Evolutionary conservation across 495 filamentous ascomycete genomes (phyloP), one percentile per base, ranked within the genome.

Genomic region (Hyaloscypha hepaticicola): DNA sequence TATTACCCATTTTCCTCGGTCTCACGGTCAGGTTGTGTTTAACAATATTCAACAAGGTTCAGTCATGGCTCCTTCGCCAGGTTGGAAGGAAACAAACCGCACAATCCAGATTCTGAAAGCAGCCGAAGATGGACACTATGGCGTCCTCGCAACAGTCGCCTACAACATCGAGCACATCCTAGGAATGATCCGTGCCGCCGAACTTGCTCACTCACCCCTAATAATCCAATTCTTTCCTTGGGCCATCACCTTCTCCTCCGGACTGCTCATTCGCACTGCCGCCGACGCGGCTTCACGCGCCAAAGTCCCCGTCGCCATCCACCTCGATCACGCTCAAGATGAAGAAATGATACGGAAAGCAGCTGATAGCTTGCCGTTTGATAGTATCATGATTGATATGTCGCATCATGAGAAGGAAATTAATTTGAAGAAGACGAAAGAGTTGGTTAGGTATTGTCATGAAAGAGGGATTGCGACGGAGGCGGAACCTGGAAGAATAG

Each of bases 311-410:
- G 79, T 92, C 5, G 85, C 88, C 27, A 78, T 93, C 22, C 89
- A 92, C 75, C 81, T 92, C 66, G 89, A 92, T 78, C 90, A 93
- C 74, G 85, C 83, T n/a, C 88, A 91, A 72, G 84, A 82, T 14
- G 83, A 85, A n/a, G 85, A 87, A 59, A 84, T 90, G n/a, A 87
- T 91, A 14, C 19, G 34, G 79, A 55, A 63, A 33, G 64, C 60
- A 14, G 70, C 67, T 7, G 64, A 66, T 9, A 61, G 33, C 27
- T 24, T 83, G 41, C 74, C 74, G 12, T 93, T 91, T 71, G 90
- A 93, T 76, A 87, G 85, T 73, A 92, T 93, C 79, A 92, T 91
- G 87, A 85, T 90, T 53, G 89, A 92, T 75, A 91, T 90, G 88
- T 87, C 81, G 70, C 87, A 94, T 74, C 89, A 92, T 74, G 89